Base-by-base conservation (phyloP, 164 flowering plant species). In the Cinnamomum chago region DNA sequence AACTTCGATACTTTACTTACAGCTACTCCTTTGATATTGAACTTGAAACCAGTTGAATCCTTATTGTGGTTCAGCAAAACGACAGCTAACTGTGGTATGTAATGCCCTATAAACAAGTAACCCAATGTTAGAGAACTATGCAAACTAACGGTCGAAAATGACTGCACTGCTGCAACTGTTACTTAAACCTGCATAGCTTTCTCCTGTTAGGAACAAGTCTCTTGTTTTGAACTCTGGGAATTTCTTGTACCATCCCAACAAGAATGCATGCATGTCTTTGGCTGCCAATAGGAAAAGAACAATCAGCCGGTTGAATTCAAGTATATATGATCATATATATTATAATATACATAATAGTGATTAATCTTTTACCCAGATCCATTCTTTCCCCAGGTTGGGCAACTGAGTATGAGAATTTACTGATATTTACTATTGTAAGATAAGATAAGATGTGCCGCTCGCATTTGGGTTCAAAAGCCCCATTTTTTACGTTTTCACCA, bases 401-500 rank as follows among this genome's bases (percentile, higher is more conserved):
- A 27, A 90, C 87, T 10, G 98, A 93, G 81, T 93, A 95, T 72
- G 99, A 97, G 71, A 88, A 90, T 58, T 9, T 90, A 51, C 75
- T 92, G 83, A 95, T 93, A 0, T 95, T 95, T 82, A 92, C 94
- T 9, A 95, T 97, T 3, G 99, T 95, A 14, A 86, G n/a, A n/a
- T n/a, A n/a, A n/a, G n/a, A n/a, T n/a, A n/a, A n/a, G 99, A 77
- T 98, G 96, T 47, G 99, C 99, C 69, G 86, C 95, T 65, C 98
- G 11, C 47, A 40, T 40, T 40, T 40, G 47, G 47, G 2, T 40
- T 40, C 47, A 40, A 40, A 40, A 5, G 10, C 47, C 10, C 47
- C 47, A 40, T 40, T 40, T 40, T 40, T 40, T 40, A 7, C 1
- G 47, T 40, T 40, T 40, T 40, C 47, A 40, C 47, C 47, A 40